Evolutionary conservation across 371 early-diverging fungal species (phyloP), one percentile per base, ranked within the genome.

Genomic region (Rhizopus delemar): DNA sequence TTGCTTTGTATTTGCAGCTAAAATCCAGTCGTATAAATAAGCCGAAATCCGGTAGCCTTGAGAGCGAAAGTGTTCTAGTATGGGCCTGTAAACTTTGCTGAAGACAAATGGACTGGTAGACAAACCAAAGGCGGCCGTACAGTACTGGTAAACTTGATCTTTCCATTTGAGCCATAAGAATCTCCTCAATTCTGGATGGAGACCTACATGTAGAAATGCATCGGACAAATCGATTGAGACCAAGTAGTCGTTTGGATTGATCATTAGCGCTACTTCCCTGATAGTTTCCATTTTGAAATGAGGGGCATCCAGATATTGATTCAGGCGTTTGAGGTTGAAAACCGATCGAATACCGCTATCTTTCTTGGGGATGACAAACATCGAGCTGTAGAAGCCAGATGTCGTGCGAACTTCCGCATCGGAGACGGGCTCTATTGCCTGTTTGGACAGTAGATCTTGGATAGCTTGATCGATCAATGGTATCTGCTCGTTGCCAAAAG

Each of bases 101-200:
- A 83, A 82, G 9, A 72, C 71, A 7, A 57, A 60, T 0, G 83
- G 80, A 3, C 73, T 68, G 28, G 75, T 64, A 2, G 80, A 71
- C 1, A 83, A 68, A 6, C 81, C 83, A 53, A 83, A 83, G 0
- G 78, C 69, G 16, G 73, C 51, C 0, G 73, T 70, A 4, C 60
- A 57, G 67, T 70, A 83, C 59, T 78, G 81, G 62, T 77, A 82
- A 13, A 63, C 58, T 31, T 70, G 57, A 12, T 69, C n/a, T 32
- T 71, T 61, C 71, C 78, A 83, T 33, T 59, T 34, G 46, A 80
- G 75, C 48, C 74, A 78, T 13, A 81, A 69, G 57, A 60, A 80
- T 0, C 53, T 41, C 1, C 66, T 41, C 1, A 60, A 68, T 0
- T 12, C 33, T 32, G 15, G 50, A 34, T 74, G 68, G 4, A 69